Percentiles rank a stretch among this genome's conserved stretches.
Conservation (phyloP, 805 yeast genomes). For the Torulaspora microellipsoides region DNA sequence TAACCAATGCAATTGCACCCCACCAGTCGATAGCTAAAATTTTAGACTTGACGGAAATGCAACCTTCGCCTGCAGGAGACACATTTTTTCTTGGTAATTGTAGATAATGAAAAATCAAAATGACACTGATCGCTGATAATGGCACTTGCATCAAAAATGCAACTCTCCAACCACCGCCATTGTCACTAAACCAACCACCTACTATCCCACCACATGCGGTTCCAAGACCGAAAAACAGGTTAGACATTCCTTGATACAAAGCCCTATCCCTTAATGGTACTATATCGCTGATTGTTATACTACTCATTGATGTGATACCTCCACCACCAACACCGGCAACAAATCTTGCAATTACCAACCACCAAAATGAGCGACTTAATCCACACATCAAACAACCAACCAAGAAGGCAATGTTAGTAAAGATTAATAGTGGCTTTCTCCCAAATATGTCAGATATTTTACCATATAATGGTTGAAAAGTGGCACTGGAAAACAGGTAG, state of each 20-base stretch:
- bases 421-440: constrained; percentile 47
- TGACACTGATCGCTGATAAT: constrained; percentile 47
- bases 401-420: constrained; percentile 53
- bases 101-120: constrained; percentile 39
- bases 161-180: constrained; percentile 57
- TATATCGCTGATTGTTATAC: constrained; percentile 73
- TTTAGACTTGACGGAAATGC: constrained; percentile 3
- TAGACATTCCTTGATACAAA: constrained; percentile 75
- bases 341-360: constrained; percentile 53
- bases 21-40: constrained; percentile 47
- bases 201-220: constrained; percentile 65
- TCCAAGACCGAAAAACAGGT: constrained; percentile 72
- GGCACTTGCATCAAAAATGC: constrained; percentile 54
- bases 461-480: constrained; percentile 71
- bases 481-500: constrained; percentile 61
- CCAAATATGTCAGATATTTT: constrained; percentile 71
- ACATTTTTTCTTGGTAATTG: constrained; percentile 36
- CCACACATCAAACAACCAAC: constrained; percentile 57
- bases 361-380: constrained; percentile 41
- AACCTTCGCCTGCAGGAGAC: constrained; percentile 12
- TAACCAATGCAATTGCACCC: constrained; percentile 45
- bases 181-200: constrained; percentile 57
- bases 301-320: constrained; percentile 68
- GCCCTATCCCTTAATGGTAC: constrained; percentile 77
- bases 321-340: constrained; percentile 90